phyloP scores from a whole-genome alignment of 257 asterid genomes.

The Nicotiana sylvestris region DNA sequence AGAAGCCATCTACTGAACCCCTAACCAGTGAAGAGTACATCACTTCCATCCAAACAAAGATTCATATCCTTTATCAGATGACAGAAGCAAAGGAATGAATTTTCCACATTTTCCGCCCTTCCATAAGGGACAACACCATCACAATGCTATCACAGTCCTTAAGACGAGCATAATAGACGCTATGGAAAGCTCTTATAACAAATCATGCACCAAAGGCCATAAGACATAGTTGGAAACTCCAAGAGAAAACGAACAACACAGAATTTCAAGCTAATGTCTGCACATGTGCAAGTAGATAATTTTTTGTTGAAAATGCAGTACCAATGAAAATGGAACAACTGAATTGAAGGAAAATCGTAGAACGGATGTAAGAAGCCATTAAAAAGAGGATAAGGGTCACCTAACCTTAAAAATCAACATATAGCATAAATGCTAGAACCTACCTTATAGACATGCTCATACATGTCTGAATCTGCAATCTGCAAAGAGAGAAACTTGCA shows the following conservation, averaged over 20 bases:
- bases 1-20: no score
- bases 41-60: not conserved
- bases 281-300: not conserved
- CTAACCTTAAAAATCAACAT: not conserved
- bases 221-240: not conserved
- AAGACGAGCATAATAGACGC: not conserved
- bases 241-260: not conserved
- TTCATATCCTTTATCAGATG: no score
- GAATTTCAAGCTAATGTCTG: not conserved
- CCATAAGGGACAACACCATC: no score
- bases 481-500: conserved; percentile 23
- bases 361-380: not conserved
- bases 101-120: no score
- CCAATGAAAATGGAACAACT: not conserved
- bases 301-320: not conserved
- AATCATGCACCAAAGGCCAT: not conserved
- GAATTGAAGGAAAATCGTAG: not conserved
- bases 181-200: not conserved
- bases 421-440: not conserved
- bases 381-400: not conserved
- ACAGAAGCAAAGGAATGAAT: no score
- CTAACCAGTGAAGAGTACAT: no score
- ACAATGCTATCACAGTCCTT: no score
- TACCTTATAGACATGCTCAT: not conserved
- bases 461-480: conserved; percentile 5